phyloP scores from a whole-genome alignment of 306 rosid genomes.

The Vachellia pachyceras region DNA sequence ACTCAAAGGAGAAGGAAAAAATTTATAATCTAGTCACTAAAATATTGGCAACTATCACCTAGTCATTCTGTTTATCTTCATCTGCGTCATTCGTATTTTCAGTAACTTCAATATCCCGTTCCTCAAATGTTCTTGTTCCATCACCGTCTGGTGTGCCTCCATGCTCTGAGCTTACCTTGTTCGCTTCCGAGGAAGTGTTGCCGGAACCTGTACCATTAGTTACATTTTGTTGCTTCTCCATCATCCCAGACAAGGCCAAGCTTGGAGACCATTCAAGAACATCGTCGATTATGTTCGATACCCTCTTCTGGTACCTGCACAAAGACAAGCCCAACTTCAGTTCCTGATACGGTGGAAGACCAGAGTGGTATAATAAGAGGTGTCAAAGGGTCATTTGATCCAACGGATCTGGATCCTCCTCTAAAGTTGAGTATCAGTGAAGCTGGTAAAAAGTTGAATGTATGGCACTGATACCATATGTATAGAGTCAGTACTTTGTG shows the following conservation, averaged over 20 bases:
- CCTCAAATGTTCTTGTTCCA: conserved; percentile 47
- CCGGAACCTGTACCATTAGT: conserved; percentile 62
- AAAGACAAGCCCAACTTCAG: conserved; percentile 20
- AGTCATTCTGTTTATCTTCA: conserved; percentile 58
- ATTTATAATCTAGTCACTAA: conserved; percentile 52
- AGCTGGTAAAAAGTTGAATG: not conserved
- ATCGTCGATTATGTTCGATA: conserved; percentile 93
- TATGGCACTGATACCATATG: not conserved
- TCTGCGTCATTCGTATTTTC: conserved; percentile 53
- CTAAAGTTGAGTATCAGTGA: not conserved
- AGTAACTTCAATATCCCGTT: conserved; percentile 50
- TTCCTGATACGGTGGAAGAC: not conserved
- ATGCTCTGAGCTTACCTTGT: conserved; percentile 49
- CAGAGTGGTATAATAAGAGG: not conserved
- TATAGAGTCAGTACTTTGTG: not conserved
- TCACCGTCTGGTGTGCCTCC: conserved; percentile 38
- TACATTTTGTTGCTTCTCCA: conserved; percentile 82
- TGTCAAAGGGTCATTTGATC: not conserved
- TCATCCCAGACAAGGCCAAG: conserved; percentile 94
- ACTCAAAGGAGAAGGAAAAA: conserved; percentile 52
- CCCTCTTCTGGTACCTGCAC: conserved; percentile 91
- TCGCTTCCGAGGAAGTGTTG: conserved; percentile 42
- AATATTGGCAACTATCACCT: conserved; percentile 36
- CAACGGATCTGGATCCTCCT: conserved; percentile 1
- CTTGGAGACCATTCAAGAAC: conserved; percentile 98